These are phyloP conservation scores for Lodderomyces orthopsilosis DNA, from an alignment of 1,139 yeast species.

Conservation along the genomic window DNA sequence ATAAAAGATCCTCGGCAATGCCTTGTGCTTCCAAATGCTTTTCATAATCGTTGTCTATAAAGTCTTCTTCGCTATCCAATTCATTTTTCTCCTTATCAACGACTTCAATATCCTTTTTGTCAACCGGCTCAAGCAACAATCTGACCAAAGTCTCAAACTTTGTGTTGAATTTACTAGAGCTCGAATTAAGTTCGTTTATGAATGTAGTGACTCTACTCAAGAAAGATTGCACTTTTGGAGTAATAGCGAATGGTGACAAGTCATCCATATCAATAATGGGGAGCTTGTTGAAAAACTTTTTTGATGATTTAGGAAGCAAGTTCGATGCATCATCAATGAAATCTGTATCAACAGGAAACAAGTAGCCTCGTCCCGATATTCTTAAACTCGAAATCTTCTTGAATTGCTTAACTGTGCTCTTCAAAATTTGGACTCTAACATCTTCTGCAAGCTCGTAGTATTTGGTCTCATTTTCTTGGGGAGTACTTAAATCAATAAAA, in stretches of 20 bases:
- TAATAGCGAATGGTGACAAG: conserved; percentile 18
- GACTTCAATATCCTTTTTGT: neutral
- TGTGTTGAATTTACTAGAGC: neutral
- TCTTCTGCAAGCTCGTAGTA: conserved; percentile 66
- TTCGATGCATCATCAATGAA: conserved; percentile 31
- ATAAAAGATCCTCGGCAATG: conserved; percentile 29
- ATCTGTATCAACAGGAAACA: conserved; percentile 8
- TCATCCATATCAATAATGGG: conserved; percentile 26
- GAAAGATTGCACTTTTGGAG: conserved; percentile 20
- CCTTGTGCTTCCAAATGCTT: conserved; percentile 74
- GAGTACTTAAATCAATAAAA: conserved; percentile 14
- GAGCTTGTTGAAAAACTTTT: conserved; percentile 28
- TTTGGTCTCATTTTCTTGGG: conserved; percentile 22
- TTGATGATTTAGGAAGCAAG: conserved; percentile 36
- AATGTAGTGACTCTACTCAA: neutral
- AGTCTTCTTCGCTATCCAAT: conserved; percentile 20
- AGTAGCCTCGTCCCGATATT: conserved; percentile 25
- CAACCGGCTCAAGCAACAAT: neutral
- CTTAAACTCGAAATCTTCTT: conserved; percentile 23
- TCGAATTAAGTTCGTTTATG: neutral
- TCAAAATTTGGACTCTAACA: conserved; percentile 51
- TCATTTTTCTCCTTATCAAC: neutral
- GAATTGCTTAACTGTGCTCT: conserved; percentile 41
- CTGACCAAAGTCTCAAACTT: neutral
- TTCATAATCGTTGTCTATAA: conserved; percentile 78